These are phyloP conservation scores for Aspergillus sergii DNA, from an alignment of 2,329 filamentous ascomycete species.

Conservation along the genomic window DNA sequence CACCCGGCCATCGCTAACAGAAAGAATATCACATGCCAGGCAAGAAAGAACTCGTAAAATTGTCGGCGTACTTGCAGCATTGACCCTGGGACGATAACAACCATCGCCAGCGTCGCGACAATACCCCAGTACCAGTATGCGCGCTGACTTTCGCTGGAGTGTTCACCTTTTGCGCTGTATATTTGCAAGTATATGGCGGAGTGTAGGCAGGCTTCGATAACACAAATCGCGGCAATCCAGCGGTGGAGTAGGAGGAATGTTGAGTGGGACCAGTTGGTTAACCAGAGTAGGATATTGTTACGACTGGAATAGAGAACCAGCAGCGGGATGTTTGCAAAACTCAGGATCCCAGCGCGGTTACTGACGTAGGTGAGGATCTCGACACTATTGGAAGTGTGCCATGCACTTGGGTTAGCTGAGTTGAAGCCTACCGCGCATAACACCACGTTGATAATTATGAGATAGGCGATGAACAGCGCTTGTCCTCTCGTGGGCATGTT, in stretches of 20 bases:
- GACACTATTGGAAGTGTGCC: slow-evolving; percentile 19
- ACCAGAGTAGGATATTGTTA: slow-evolving; percentile 43
- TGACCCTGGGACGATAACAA: slow-evolving; percentile 27
- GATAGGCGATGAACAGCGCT: slow-evolving; percentile 4
- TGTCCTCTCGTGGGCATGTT: slow-evolving; percentile 7
- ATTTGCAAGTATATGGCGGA: slow-evolving; percentile 18
- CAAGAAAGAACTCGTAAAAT: slow-evolving; percentile 40
- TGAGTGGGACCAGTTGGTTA: slow-evolving; percentile 42
- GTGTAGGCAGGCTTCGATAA: slow-evolving; percentile 31
- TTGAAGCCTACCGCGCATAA: background rate
- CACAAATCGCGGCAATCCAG: slow-evolving; percentile 31
- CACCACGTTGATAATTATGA: background rate
- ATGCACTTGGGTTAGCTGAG: background rate
- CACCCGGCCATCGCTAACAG: slow-evolving; percentile 34
- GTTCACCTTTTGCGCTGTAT: slow-evolving; percentile 8
- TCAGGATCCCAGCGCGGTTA: slow-evolving; percentile 34
- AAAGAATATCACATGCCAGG: slow-evolving; percentile 34
- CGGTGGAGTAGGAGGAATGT: slow-evolving; percentile 43
- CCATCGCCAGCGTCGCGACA: background rate
- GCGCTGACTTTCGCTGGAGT: background rate
- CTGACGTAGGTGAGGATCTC: slow-evolving; percentile 33
- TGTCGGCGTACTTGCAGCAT: slow-evolving; percentile 30
- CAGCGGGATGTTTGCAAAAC: slow-evolving; percentile 32
- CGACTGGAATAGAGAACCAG: slow-evolving; percentile 39
- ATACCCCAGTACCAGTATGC: slow-evolving; percentile 8